Base-by-base conservation (phyloP, 2,329 filamentous ascomycete genomes). In the Shiraia sp. region DNA sequence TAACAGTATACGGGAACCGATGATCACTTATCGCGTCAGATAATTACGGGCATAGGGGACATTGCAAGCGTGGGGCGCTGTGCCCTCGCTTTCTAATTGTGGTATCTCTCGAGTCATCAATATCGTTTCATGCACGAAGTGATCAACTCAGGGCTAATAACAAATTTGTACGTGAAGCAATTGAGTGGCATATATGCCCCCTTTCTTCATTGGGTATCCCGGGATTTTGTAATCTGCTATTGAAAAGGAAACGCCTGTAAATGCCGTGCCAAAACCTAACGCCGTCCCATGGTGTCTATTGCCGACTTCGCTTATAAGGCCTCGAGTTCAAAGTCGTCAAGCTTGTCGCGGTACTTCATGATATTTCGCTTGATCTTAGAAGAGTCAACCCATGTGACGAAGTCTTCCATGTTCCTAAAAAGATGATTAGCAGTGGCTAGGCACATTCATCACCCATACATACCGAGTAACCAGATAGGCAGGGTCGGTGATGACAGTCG, bases 281-380 rank as follows among this genome's bases (percentile, higher is more conserved):
- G 57, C 61, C 62, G 28, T 26, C 17, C 13, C 27, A 57, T 59
- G 47, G 1, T 2, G 9, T 3, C 0, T 3, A 24, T 3, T 19
- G 10, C 14, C n/a, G n/a, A n/a, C n/a, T n/a, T n/a, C n/a, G n/a
- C 33, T 37, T 48, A 69, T 29, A 67, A 37, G 14, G 61, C 55
- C 30, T 66, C 66, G 34, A 96, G 74, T 74, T 97, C 92, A 65
- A 95, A 97, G 72, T 97, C 92, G 72, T 97, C 92, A 72, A 96
- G 72, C 76, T 95, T 89, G 71, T 96, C 90, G 59, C 90, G 83
- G 69, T 96, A 97, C 72, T 88, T 89, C 82, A 96, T 85, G 52
- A 96, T 95, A 66, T 90, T 93, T 66, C 87, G 82, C 86, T 95
- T 96, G 70, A 97, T 91, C 87, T 96, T 96, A 72, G 89, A 95